Conservation (phyloP, 139 green algal genomes). For the Desmodesmus armatus region DNA sequence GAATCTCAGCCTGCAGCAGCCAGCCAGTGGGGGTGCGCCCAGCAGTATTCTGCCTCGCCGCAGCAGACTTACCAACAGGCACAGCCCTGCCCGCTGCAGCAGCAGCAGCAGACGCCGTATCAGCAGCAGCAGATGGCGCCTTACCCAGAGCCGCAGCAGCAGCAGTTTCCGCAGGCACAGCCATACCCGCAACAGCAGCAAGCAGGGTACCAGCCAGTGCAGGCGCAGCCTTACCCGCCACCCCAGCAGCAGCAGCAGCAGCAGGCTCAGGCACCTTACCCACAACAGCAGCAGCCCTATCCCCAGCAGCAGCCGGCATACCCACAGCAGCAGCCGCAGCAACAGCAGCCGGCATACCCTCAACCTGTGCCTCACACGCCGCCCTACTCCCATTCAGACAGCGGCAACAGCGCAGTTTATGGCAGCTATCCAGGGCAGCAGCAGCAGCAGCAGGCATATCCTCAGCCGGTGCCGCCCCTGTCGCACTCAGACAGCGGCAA, state of each 20-base stretch:
- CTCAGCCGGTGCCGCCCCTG: no score
- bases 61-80: constrained; percentile 3
- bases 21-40: no score
- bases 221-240: neutral
- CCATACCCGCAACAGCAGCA: neutral
- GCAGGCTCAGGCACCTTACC: no score
- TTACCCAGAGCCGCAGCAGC: neutral
- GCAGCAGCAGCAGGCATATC: no score
- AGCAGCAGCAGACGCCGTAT: constrained; percentile 1
- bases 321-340: neutral
- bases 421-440: no score
- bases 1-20: no score
- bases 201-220: neutral
- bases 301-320: neutral
- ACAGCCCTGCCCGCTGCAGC: neutral
- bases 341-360: neutral
- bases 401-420: no score
- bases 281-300: neutral
- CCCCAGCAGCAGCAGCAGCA: neutral
- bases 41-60: no score
- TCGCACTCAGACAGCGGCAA: no score
- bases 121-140: constrained; percentile 10
- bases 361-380: no score
- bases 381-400: no score
- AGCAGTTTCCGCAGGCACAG: neutral